Base-by-base conservation (phyloP, 805 yeast genomes). In the Helenozyma rhizophorensis region DNA sequence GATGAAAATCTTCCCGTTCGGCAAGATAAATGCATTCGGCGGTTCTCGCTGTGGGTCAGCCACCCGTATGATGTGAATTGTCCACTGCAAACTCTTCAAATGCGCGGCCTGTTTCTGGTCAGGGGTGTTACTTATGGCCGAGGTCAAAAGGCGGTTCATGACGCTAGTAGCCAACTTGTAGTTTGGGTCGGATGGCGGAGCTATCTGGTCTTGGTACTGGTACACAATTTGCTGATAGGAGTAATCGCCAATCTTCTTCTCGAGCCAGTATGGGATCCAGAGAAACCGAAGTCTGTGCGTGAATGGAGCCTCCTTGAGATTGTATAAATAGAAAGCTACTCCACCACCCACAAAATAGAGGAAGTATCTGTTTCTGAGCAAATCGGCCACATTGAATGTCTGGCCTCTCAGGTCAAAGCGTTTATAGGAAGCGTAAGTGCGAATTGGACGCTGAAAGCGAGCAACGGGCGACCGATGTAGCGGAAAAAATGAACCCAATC, bases 1-100 rank as follows among this genome's bases (percentile, higher is more conserved):
- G 13, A 93, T 88, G 60, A 93, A 93, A 26, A 93, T 95, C 56
- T 89, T 89, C 6, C 98, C 98, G 40, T 93, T 90, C 14, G 97
- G 97, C 22, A 93, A 66, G 13, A 93, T 96, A 60, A 93, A 90
- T 1, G 98, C 98, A 60, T 93, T 93, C 3, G 98, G 97, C 11
- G 95, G 89, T n/a, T 70, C 70, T 21, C 60, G 59, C 2, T 82
- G 76, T 36, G 77, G 81, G 41, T 81, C 74, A 10, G 37, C 25
- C 14, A 86, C 80, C 27, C 53, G 47, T 27, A 66, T 49, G 14
- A 93, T 83, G 53, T 86, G 86, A 18, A 93, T 76, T 43, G 74
- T 65, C 97, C 98, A 93, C 25, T 80, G 68, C 43, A 45, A 64
- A 55, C 42, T 51, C 47, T 53, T 61, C 55, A 54, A 56, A 50